These are phyloP conservation scores for Ogataea nakhonphanomensis DNA, from an alignment of 805 yeast genomes.

Conservation along the genomic window DNA sequence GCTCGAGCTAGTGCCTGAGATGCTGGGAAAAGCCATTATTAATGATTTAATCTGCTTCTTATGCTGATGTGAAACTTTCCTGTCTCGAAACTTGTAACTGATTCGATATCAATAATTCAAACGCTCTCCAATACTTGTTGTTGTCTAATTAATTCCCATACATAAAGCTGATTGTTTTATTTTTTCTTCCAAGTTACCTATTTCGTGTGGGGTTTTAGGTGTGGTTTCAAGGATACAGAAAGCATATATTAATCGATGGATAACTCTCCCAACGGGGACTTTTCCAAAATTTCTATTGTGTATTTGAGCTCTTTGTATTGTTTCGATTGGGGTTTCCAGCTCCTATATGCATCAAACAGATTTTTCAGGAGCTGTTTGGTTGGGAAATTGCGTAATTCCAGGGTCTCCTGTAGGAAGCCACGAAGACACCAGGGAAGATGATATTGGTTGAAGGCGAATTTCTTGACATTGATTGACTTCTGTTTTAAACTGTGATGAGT, in stretches of 20 bases:
- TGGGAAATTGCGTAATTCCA: slow-evolving; percentile 45
- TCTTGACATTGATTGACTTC: slow-evolving; percentile 35
- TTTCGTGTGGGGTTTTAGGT: slow-evolving; percentile 12
- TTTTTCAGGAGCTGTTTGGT: slow-evolving; percentile 42
- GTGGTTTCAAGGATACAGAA: slow-evolving; percentile 2
- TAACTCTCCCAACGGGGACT: slow-evolving; percentile 15
- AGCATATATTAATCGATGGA: slow-evolving; percentile 2
- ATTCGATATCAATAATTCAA: neutral
- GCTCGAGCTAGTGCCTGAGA: slow-evolving; percentile 20
- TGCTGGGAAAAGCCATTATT: slow-evolving; percentile 20
- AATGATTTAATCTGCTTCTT: neutral
- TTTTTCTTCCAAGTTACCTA: slow-evolving; percentile 6
- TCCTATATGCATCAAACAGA: slow-evolving; percentile 57
- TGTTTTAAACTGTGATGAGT: slow-evolving; percentile 37
- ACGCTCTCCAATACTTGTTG: slow-evolving; percentile 2
- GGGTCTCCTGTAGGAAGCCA: slow-evolving; percentile 68
- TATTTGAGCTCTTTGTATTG: slow-evolving; percentile 78
- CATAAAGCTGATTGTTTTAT: slow-evolving; percentile 10
- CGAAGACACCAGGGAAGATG: slow-evolving; percentile 91
- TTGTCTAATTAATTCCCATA: slow-evolving; percentile 8
- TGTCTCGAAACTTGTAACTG: neutral
- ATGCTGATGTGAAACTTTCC: neutral
- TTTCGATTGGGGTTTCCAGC: slow-evolving; percentile 82
- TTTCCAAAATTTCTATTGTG: slow-evolving; percentile 32
- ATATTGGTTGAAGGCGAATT: slow-evolving; percentile 72